Evolutionary conservation across 2,329 filamentous ascomycete genomes (phyloP).

Genomic region (Ophiostoma montium): DNA sequence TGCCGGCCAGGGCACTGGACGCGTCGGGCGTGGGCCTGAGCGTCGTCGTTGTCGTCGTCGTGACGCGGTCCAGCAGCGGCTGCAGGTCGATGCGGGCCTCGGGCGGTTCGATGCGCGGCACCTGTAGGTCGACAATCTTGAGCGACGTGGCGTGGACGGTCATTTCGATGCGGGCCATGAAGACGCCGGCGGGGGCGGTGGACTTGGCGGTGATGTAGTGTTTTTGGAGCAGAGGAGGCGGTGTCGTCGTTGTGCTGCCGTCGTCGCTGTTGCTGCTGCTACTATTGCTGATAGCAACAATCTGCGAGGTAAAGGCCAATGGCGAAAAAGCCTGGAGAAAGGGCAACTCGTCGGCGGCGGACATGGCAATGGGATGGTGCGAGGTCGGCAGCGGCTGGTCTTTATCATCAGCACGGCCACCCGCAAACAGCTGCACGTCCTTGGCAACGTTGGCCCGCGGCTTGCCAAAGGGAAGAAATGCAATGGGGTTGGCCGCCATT

Average conservation of each 20-base stretch:
- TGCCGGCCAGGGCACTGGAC: conserved; percentile 29
- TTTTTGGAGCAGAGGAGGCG: conserved; percentile 23
- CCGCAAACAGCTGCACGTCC: conserved; percentile 10
- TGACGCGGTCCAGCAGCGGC: conserved; percentile 33
- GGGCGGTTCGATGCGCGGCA: conserved; percentile 41
- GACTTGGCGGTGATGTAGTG: conserved; percentile 42
- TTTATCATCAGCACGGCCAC: conserved; percentile 17
- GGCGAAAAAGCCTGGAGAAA: conserved; percentile 61
- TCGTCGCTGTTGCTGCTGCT: no score
- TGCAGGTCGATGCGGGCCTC: conserved; percentile 42
- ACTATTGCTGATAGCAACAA: conserved; percentile 26
- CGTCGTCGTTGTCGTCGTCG: not conserved
- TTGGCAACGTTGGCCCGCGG: conserved; percentile 17
- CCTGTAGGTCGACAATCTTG: conserved; percentile 35
- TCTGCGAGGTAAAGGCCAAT: conserved; percentile 43
- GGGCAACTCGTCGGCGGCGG: conserved; percentile 49
- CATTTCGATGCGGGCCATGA: conserved; percentile 43
- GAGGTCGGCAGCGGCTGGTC: conserved; percentile 31
- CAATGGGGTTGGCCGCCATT: conserved; percentile 35
- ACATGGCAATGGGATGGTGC: conserved; percentile 50
- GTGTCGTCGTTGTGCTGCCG: no score
- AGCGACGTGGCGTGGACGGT: conserved; percentile 40
- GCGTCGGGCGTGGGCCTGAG: conserved; percentile 13
- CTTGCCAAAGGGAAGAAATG: conserved; percentile 36
- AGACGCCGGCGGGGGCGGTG: conserved; percentile 35